Percentiles rank a stretch among this genome's conserved stretches.
Evolutionary conservation across 2,329 filamentous ascomycete genomes (phyloP).

Genomic region (Cladophialophora carrionii): DNA sequence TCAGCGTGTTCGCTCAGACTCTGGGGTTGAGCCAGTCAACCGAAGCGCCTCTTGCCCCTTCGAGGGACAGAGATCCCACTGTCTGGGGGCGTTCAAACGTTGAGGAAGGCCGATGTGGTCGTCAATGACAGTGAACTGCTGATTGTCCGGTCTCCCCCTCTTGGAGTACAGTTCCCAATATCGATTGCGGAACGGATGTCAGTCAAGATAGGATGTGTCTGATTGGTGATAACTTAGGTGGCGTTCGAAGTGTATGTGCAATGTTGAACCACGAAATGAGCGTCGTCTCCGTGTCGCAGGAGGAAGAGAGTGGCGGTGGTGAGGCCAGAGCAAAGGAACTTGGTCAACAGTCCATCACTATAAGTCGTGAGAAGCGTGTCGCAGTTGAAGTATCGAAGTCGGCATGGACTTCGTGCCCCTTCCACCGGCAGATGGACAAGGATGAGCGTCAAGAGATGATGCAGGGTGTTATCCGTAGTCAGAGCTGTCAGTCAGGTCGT

Average conservation of each 20-base stretch:
- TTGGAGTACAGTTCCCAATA: conserved; percentile 12
- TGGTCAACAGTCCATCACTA: conserved; percentile 20
- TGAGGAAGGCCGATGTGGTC: neutral
- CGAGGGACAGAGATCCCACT: neutral
- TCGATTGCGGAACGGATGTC: conserved; percentile 3
- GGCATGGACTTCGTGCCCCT: conserved; percentile 9
- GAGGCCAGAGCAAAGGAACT: conserved; percentile 12
- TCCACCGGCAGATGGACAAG: conserved; percentile 17
- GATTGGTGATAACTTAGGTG: conserved; percentile 16
- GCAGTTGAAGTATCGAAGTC: conserved; percentile 6
- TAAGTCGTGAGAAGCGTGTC: conserved; percentile 21
- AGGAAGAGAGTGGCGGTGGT: conserved; percentile 19
- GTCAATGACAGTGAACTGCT: neutral
- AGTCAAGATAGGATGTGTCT: conserved; percentile 17
- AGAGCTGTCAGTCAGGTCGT: conserved; percentile 7
- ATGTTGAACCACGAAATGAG: conserved; percentile 22
- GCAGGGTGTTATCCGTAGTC: conserved; percentile 6
- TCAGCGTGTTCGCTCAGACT: neutral
- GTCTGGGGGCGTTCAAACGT: neutral
- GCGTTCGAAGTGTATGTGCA: conserved; percentile 5
- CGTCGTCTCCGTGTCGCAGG: conserved; percentile 9
- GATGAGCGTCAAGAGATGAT: conserved; percentile 11
- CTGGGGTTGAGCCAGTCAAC: conserved; percentile 27
- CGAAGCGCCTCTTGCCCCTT: conserved; percentile 2
- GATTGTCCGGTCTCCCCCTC: conserved; percentile 14